These are phyloP conservation scores for Macadamia integrifolia DNA, from an alignment of 164 flowering plant genomes.

Conservation along the genomic window DNA sequence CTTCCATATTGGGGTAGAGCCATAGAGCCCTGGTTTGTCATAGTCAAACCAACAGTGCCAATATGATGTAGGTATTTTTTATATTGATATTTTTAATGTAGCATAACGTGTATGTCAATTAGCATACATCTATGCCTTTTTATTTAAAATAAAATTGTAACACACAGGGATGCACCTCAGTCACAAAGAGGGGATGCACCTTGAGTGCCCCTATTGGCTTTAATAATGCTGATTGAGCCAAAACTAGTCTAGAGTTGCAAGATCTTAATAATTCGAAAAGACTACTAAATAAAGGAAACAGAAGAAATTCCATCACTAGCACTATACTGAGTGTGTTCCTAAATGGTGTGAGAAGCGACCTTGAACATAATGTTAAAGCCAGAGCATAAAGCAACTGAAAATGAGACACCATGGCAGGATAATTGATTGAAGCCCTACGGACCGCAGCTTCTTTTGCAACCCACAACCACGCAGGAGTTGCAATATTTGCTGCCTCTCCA, in stretches of 20 bases:
- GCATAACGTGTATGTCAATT: too few species aligned
- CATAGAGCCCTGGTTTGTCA: too few species aligned
- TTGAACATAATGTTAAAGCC: constrained; percentile 66
- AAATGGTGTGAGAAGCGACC: constrained; percentile 35
- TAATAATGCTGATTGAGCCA: too few species aligned
- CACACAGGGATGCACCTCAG: too few species aligned
- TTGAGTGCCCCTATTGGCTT: too few species aligned
- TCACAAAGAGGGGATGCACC: too few species aligned
- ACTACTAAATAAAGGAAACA: neutral
- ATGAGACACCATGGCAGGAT: constrained; percentile 98
- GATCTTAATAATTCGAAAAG: neutral
- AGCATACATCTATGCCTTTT: too few species aligned
- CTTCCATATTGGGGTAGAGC: too few species aligned
- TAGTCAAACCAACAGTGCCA: too few species aligned
- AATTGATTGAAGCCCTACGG: constrained; percentile 90
- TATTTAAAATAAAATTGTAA: too few species aligned
- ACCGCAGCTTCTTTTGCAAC: constrained; percentile 94
- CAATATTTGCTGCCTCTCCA: constrained; percentile 98
- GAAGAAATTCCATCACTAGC: neutral
- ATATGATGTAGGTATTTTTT: too few species aligned
- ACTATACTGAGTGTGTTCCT: neutral
- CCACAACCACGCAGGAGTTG: constrained; percentile 95
- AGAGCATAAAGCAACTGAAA: constrained; percentile 90
- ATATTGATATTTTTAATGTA: too few species aligned
- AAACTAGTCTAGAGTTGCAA: neutral